Evolutionary conservation across 257 asterid species (phyloP), one percentile per base, ranked within the genome.

Genomic region (Solanum chilense): DNA sequence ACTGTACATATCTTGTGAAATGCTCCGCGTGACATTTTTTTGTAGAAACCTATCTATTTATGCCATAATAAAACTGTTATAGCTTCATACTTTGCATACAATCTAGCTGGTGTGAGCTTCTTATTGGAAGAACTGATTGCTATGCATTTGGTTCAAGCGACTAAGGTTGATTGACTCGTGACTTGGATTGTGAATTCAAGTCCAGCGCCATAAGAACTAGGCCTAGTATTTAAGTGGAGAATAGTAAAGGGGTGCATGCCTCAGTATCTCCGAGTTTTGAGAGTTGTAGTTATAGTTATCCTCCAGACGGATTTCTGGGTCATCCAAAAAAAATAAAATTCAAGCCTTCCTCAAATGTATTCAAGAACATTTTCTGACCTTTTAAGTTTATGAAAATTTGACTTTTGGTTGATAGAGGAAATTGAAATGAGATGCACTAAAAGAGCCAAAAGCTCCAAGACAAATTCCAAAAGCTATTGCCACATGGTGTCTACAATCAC

Each of bases 361-460:
- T 49, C 58, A 52, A 52, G 62, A 23, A 78, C 16, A 78, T 80
- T 47, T 80, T 27, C 12, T 29, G 20, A 0, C 41, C 11, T 33
- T 29, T 16, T 29, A 9, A 2, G 1, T 47, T 80, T 7, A 11
- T 47, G 68, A 18, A 80, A 78, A 78, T 29, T 47, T 80, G 20
- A 80, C 0, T 80, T n/a, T 45, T 82, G 35, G 9, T 37, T 60
- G 56, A 31, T 37, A 49, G 85, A 37, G 78, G 69, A 27, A 44
- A 45, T 41, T 60, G 71, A 85, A 86, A 83, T 86, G 68, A 41
- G 58, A n/a, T 29, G 3, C 29, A 64, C 47, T 71, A 85, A 75
- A 88, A 88, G 87, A 84, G 89, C 93, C 92, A 91, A 92, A 85
- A 44, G 31, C 77, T 86, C 89, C 84, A 81, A 86, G 86, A 91